Percentiles rank a stretch among this genome's conserved stretches.
Conservation (phyloP, 1,139 yeast species). For the Ogataea hybrid region DNA sequence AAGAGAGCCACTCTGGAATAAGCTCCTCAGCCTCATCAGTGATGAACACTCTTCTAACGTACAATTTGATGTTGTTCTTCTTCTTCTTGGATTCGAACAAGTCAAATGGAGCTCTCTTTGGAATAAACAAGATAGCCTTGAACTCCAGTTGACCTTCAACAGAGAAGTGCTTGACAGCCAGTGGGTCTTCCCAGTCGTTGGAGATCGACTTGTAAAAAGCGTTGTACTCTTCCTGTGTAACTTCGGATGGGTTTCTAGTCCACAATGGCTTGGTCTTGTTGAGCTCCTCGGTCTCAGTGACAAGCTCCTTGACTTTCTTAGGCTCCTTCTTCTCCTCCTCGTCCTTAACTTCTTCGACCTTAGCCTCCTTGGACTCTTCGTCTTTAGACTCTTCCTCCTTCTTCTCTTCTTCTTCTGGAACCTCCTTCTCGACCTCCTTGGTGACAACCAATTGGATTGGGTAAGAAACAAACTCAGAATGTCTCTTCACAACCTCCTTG, state of each 20-base stretch:
- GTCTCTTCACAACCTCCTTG: constrained; percentile 99
- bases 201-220: constrained; percentile 99
- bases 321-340: constrained; percentile 68
- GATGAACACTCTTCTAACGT: constrained; percentile 99
- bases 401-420: constrained; percentile 73
- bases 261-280: constrained; percentile 99
- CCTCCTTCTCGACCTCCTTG: constrained; percentile 92
- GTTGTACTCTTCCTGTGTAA: constrained; percentile 97
- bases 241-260: constrained; percentile 99
- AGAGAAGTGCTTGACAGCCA: constrained; percentile 98
- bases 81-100: constrained; percentile 97
- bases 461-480: constrained; percentile 98
- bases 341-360: constrained; percentile 72
- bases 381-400: constrained; percentile 48
- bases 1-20: constrained; percentile 98
- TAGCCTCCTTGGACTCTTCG: constrained; percentile 56
- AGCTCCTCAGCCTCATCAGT: constrained; percentile 99
- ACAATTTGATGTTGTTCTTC: constrained; percentile 98
- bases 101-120: constrained; percentile 99
- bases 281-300: constrained; percentile 93
- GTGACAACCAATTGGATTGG: constrained; percentile 98
- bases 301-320: constrained; percentile 70
- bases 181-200: constrained; percentile 99
- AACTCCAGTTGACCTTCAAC: constrained; percentile 99
- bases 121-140: constrained; percentile 96